These are phyloP conservation scores for Astrephomene gubernaculifera DNA, from an alignment of 139 green algal genomes.

Conservation along the genomic window DNA sequence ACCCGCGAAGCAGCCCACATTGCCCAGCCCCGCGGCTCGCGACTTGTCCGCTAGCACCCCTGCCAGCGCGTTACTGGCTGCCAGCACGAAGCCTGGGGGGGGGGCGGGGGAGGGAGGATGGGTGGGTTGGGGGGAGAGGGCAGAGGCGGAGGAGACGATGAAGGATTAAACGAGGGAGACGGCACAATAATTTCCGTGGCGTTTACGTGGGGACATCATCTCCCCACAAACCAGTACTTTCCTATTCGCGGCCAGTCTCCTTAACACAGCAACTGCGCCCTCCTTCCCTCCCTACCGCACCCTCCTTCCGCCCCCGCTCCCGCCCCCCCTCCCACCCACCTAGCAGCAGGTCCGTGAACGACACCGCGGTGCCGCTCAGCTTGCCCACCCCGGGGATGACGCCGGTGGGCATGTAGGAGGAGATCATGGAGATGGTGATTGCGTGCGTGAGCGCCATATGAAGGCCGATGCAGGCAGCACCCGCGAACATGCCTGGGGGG, in stretches of 20 bases:
- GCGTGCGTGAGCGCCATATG: conserved; percentile 91
- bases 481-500: conserved; percentile 79
- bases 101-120: not conserved
- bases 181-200: too few species aligned
- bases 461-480: conserved; percentile 71
- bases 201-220: too few species aligned
- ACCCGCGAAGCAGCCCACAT: conserved; percentile 81
- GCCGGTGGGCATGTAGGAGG: conserved; percentile 54
- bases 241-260: too few species aligned
- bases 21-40: conserved; percentile 58
- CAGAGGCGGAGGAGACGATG: too few species aligned
- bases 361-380: conserved; percentile 82
- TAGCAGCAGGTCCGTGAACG: conserved; percentile 87
- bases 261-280: too few species aligned
- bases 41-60: conserved; percentile 77
- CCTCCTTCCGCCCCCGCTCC: not conserved
- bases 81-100: conserved; percentile 75
- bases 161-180: too few species aligned
- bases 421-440: conserved; percentile 69
- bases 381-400: conserved; percentile 74
- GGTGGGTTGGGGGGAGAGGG: conserved; percentile 14
- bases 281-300: not conserved
- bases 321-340: conserved; percentile 52
- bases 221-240: too few species aligned
- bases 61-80: conserved; percentile 76